A percentile compares a stretch with the other conserved stretches of the same genome.
Conservation (phyloP, 345 rosid genomes). For the Populus ilicifolia region DNA sequence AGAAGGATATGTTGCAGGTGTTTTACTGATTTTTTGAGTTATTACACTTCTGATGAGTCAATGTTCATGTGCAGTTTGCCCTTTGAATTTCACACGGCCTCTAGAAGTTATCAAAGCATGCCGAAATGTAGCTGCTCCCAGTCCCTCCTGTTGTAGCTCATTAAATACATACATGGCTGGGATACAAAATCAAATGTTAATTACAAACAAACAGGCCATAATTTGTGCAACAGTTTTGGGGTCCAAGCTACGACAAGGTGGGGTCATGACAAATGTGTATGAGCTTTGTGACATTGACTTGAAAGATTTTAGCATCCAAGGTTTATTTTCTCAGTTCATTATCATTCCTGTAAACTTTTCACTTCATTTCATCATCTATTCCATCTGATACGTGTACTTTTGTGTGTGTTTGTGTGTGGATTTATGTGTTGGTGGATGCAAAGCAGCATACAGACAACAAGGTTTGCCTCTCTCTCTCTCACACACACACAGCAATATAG, state of each 20-base stretch:
- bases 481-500: not conserved
- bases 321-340: conserved; percentile 26
- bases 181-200: conserved; percentile 87
- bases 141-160: conserved; percentile 93
- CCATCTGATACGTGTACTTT: conserved; percentile 5
- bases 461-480: conserved; percentile 38
- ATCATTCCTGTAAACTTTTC: not conserved
- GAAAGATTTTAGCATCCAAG: conserved; percentile 95
- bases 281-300: conserved; percentile 94
- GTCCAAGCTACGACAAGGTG: conserved; percentile 71
- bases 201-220: conserved; percentile 93
- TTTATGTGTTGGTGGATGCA: conserved; percentile 17
- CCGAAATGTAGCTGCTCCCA: conserved; percentile 79
- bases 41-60: not conserved
- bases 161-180: conserved; percentile 72
- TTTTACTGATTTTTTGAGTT: not conserved
- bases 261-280: conserved; percentile 82
- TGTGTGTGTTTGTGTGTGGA: conserved; percentile 10
- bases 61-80: conserved; percentile 64
- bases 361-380: conserved; percentile 23
- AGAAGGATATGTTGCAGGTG: not conserved
- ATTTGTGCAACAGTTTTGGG: conserved; percentile 85
- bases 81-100: conserved; percentile 79
- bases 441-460: conserved; percentile 78
- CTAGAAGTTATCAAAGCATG: conserved; percentile 77